phyloP scores from a whole-genome alignment of 768 basidiomycete genomes.

The Hygrophoropsis aurantiaca region DNA sequence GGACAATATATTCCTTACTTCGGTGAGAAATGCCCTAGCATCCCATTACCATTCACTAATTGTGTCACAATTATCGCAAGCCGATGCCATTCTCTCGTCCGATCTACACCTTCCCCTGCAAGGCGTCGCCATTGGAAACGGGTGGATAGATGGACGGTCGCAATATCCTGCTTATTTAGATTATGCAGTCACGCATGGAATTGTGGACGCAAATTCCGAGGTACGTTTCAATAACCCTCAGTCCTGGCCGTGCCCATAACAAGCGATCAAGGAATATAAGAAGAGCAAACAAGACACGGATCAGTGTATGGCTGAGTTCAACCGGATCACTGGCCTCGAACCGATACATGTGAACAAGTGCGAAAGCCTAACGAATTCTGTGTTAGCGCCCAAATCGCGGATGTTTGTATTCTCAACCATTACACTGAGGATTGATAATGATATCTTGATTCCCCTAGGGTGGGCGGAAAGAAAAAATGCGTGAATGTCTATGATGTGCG shows the following conservation, averaged over 20 bases:
- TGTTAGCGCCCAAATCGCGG: conserved; percentile 26
- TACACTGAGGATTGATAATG: background rate
- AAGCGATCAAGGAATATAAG: conserved; percentile 53
- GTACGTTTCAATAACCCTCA: conserved; percentile 38
- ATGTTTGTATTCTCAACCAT: conserved; percentile 16
- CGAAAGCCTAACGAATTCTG: conserved; percentile 52
- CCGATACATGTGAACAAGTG: conserved; percentile 60
- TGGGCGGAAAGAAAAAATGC: conserved; percentile 72
- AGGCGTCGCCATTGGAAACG: conserved; percentile 93
- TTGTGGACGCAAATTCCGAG: conserved; percentile 70
- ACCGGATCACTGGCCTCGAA: conserved; percentile 42
- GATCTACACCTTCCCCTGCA: conserved; percentile 60
- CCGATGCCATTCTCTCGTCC: conserved; percentile 71
- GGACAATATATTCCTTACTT: conserved; percentile 98
- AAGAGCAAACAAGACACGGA: conserved; percentile 56
- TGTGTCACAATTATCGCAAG: conserved; percentile 36
- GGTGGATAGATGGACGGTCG: conserved; percentile 89
- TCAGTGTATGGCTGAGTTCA: conserved; percentile 50
- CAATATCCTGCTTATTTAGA: conserved; percentile 93
- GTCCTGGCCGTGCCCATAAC: background rate
- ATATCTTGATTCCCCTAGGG: conserved; percentile 37
- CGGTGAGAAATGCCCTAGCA: conserved; percentile 42
- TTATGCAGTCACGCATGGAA: conserved; percentile 75
- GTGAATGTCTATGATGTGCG: conserved; percentile 96
- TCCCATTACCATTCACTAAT: background rate